Evolutionary conservation across 148 eudicot genomes (phyloP).

Genomic region (Selenicereus undatus): DNA sequence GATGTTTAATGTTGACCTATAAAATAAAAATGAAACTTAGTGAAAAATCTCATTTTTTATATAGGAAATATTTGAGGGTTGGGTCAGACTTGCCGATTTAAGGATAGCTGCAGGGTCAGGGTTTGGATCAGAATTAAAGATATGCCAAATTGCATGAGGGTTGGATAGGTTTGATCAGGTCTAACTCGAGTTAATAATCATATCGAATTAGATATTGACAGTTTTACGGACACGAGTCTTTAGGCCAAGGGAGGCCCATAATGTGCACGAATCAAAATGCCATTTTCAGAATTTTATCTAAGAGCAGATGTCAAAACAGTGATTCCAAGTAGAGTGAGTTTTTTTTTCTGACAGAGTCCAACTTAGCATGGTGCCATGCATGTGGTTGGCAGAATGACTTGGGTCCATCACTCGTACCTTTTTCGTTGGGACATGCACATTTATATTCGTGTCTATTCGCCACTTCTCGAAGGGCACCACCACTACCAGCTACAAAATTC

Average conservation of each 20-base stretch:
- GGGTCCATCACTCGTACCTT: neutral
- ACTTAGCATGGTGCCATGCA: neutral
- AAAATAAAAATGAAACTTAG: too few relatives aligned
- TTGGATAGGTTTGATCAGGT: too few relatives aligned
- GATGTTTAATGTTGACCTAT: too few relatives aligned
- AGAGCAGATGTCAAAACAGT: neutral
- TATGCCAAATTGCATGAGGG: too few relatives aligned
- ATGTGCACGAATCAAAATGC: neutral
- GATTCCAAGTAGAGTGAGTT: neutral
- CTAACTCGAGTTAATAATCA: too few relatives aligned
- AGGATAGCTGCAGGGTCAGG: too few relatives aligned
- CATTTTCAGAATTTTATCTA: neutral
- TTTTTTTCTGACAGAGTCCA: neutral
- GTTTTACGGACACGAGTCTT: neutral
- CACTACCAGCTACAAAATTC: neutral
- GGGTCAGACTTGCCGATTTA: too few relatives aligned
- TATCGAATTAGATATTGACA: too few relatives aligned
- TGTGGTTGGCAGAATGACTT: neutral
- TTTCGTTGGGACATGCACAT: neutral
- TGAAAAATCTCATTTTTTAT: too few relatives aligned
- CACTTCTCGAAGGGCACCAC: slow-evolving; percentile 3
- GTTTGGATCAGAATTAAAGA: too few relatives aligned
- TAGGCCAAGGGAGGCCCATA: neutral
- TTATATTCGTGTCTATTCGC: neutral
- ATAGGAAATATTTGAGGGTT: too few relatives aligned